Base-by-base conservation (phyloP, 2,329 filamentous ascomycete species). In the Exophiala alcalophila region DNA sequence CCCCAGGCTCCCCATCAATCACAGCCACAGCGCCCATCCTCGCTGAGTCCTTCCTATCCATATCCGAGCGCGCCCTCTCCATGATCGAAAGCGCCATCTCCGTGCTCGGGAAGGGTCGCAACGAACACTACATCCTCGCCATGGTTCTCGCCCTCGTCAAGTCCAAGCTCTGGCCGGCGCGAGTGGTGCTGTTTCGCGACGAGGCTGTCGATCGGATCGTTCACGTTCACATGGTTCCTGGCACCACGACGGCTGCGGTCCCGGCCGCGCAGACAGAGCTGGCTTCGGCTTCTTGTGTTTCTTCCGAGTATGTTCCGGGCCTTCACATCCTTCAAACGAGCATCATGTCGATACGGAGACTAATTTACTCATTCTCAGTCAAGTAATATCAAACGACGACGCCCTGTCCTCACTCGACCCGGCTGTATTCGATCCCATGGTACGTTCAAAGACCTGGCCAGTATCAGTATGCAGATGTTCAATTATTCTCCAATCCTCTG, bases 71-170 rank as follows among this genome's bases (percentile, higher is more conserved):
- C 11, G 21, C 18, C 5, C 10, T 64, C 2, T 40, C 38, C 2
- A 45, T 65, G 14, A 52, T 62, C 4, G 61, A 64, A 48, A 54
- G 61, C 21, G 50, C 57, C n/a, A 58, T 59, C n/a, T 50, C 58
- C 28, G 51, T 56, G 3, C 58, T 60, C 7, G 63, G 62, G 14
- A 59, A 59, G 6, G 62, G 61, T 1, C 59, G 56, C 15, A 61
- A 65, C 14, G 54, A 58, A 20, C 59, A 61, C 40, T 65, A 60
- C 59, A 59, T 60, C 19, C 47, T 62, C 2, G 59, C 54, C 12
- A 59, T 60, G 6, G 62, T 59, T 15, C 50, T 49, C 9, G 57
- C 57, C 20, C 47, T 66, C 6, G 55, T 63, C 7, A 39, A 48
- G 20, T 57, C 55, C 8, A 47, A 56, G 6, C 48, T 59, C 11